Conservation (phyloP, 352 stramenopile genomes). For the Phytopythium helicoides region DNA sequence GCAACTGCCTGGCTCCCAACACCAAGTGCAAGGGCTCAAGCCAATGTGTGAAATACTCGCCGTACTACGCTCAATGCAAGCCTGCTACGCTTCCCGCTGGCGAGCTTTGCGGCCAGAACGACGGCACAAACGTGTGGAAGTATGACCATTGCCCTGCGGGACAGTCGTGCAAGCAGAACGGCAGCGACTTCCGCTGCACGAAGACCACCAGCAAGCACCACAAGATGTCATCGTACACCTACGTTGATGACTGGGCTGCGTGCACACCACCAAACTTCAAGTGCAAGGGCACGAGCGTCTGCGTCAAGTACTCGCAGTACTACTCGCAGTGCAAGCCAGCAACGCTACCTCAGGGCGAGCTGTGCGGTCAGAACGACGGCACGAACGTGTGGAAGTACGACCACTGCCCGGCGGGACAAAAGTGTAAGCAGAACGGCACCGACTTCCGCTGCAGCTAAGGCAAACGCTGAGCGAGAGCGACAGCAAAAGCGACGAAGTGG, state of each 20-base stretch:
- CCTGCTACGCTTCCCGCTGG: slow-evolving; percentile 16
- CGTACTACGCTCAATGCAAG: slow-evolving; percentile 29
- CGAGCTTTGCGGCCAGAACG: slow-evolving; percentile 28
- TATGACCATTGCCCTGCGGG: slow-evolving; percentile 23
- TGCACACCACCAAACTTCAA: too few species aligned
- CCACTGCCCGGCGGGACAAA: slow-evolving; percentile 19
- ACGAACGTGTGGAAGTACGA: slow-evolving; percentile 28
- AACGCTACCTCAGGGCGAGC: slow-evolving; percentile 17
- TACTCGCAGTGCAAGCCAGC: slow-evolving; percentile 33
- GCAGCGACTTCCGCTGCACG: too few species aligned
- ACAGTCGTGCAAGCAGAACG: slow-evolving; percentile 16
- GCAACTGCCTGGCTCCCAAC: too few species aligned
- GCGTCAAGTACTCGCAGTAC: slow-evolving; percentile 16
- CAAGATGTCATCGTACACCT: too few species aligned
- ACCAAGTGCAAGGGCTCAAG: slow-evolving; percentile 4
- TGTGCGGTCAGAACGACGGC: slow-evolving; percentile 29
- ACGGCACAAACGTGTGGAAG: slow-evolving; percentile 23
- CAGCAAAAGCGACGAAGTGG: too few species aligned
- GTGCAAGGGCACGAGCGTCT: slow-evolving; percentile 11
- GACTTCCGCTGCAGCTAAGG: too few species aligned
- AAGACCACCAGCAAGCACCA: too few species aligned
- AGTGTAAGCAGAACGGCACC: slow-evolving; percentile 12
- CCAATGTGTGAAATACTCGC: slow-evolving; percentile 19
- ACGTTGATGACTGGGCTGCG: too few species aligned
- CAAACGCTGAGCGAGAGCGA: too few species aligned